These are phyloP conservation scores for Waltergamsia citrina DNA, from an alignment of 2,329 filamentous ascomycete genomes.

Conservation along the genomic window DNA sequence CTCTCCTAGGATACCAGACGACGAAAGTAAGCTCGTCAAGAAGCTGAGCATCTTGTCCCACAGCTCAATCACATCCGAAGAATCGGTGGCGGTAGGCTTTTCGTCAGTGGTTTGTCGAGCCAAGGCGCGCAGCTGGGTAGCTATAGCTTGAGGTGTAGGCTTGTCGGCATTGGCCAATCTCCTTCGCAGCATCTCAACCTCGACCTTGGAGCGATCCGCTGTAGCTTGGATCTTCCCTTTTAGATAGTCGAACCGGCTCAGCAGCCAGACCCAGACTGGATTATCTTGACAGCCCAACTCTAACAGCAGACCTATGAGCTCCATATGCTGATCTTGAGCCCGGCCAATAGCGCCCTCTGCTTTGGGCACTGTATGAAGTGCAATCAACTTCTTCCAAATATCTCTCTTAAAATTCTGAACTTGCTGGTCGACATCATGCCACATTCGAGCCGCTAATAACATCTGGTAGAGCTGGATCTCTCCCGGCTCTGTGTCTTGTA, in stretches of 20 bases:
- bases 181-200: conserved; percentile 84
- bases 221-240: conserved; percentile 75
- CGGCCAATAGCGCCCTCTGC: conserved; percentile 37
- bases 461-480: conserved; percentile 81
- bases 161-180: conserved; percentile 67
- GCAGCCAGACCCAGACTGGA: conserved; percentile 91
- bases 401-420: conserved; percentile 82
- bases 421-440: conserved; percentile 85
- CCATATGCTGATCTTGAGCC: conserved; percentile 77
- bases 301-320: conserved; percentile 79
- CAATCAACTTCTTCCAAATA: conserved; percentile 72
- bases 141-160: conserved; percentile 58
- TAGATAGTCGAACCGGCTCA: conserved; percentile 80
- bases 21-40: conserved; percentile 63
- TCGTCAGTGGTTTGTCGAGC: conserved; percentile 56
- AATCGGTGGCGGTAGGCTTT: conserved; percentile 60
- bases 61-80: conserved; percentile 71
- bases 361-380: conserved; percentile 49
- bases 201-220: conserved; percentile 79
- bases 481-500: conserved; percentile 48
- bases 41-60: conserved; percentile 85
- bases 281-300: conserved; percentile 93
- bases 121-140: conserved; percentile 67
- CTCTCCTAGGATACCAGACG: conserved; percentile 77
- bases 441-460: conserved; percentile 84